Percentiles rank a stretch among this genome's conserved stretches.
phyloP scores from a whole-genome alignment of 176 grass and related monocot species.

The Oryza australiensis region DNA sequence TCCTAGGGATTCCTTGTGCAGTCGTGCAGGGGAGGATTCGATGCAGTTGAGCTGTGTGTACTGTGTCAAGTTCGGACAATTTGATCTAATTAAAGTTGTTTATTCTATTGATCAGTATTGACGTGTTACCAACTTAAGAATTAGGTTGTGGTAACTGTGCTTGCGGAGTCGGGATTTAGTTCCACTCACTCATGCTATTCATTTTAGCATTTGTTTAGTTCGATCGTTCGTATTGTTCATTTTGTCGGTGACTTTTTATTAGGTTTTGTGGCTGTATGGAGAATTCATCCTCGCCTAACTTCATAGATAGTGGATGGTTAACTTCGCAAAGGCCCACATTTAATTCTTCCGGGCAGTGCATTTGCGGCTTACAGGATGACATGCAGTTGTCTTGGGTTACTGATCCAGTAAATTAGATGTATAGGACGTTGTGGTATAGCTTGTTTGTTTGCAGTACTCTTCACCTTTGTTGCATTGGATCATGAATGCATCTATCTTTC shows the following conservation, averaged over 20 bases:
- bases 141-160: background rate
- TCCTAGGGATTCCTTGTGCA: constrained; percentile 4
- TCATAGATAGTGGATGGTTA: background rate
- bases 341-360: background rate
- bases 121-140: background rate
- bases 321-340: background rate
- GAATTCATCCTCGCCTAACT: background rate
- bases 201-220: background rate
- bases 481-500: background rate
- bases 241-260: background rate
- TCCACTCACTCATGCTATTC: background rate
- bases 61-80: background rate
- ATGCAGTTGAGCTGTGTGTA: background rate
- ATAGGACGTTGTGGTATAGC: background rate
- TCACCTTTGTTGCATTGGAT: background rate
- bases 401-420: background rate
- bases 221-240: background rate
- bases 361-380: background rate
- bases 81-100: background rate
- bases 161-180: background rate
- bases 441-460: background rate
- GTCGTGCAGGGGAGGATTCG: background rate
- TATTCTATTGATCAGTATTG: background rate
- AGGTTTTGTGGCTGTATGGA: background rate
- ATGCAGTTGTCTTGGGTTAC: background rate